Evolutionary conservation across 2,329 filamentous ascomycete genomes (phyloP).

Genomic region (Aspergillus eucalypticola): DNA sequence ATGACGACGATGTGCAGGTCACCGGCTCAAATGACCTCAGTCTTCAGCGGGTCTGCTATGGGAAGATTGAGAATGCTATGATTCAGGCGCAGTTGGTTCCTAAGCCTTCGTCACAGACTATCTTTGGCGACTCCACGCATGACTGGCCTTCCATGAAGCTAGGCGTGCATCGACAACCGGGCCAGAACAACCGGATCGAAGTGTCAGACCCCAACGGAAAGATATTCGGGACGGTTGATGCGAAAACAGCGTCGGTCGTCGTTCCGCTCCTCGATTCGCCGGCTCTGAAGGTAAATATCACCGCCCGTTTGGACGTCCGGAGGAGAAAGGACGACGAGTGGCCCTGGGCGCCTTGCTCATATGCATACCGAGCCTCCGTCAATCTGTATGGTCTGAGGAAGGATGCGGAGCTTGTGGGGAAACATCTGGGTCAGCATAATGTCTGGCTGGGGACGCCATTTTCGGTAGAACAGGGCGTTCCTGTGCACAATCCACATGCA

Average conservation of each 20-base stretch:
- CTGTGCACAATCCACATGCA: constrained; percentile 76
- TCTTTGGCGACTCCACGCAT: constrained; percentile 55
- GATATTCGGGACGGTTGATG: constrained; percentile 76
- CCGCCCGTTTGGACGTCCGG: constrained; percentile 69
- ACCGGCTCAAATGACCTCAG: constrained; percentile 59
- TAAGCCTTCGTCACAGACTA: constrained; percentile 61
- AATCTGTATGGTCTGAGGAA: constrained; percentile 77
- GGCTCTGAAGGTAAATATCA: constrained; percentile 65
- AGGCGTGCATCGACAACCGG: constrained; percentile 61
- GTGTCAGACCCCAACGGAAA: constrained; percentile 70
- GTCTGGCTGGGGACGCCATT: constrained; percentile 68
- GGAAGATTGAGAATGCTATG: constrained; percentile 68
- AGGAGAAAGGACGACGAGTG: constrained; percentile 64
- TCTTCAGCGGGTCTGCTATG: constrained; percentile 76
- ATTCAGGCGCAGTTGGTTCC: constrained; percentile 70
- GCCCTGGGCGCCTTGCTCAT: constrained; percentile 63
- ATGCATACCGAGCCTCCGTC: constrained; percentile 65
- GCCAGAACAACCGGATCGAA: constrained; percentile 62
- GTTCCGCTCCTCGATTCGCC: constrained; percentile 71
- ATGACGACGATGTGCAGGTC: constrained; percentile 43
- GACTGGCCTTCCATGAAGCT: constrained; percentile 76
- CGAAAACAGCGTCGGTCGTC: constrained; percentile 65
- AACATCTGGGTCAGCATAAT: constrained; percentile 64
- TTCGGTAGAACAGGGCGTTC: constrained; percentile 66
- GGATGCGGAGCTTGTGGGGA: constrained; percentile 65